Base-by-base conservation (phyloP, 306 rosid genomes). In the Cicer bijugum region DNA sequence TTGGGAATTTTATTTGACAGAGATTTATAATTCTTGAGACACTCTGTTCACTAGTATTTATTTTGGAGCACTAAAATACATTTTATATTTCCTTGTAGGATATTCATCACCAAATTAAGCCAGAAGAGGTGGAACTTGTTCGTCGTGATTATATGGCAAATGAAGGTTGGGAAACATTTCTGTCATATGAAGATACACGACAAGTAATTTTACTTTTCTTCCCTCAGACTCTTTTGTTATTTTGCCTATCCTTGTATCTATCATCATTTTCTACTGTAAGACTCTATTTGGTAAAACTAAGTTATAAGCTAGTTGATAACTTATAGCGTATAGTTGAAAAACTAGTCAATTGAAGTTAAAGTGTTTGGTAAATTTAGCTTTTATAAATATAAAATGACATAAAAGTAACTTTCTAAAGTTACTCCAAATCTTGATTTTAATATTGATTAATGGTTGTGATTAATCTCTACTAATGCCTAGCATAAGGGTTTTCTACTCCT, bases 141-240 rank as follows among this genome's bases (percentile, higher is more conserved):
- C 97, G 99, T 62, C 97, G 96, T 48, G 99, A 91, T 83, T 94
- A 91, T 77, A 71, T 16, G 56, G 97, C 97, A 76, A 94, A 94
- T 85, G 96, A 94, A 75, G 97, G 99, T 61, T 91, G 99, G 99
- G 97, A 94, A 90, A 91, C 99, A 37, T 94, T 94, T 84, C 78
- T 94, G 62, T 94, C 97, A 4, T 94, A 91, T 46, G 99, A 94
- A 88, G 99, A 94, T 74, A 85, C 90, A 28, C 85, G 88, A 38
- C 97, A 90, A 95, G 97, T 94, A 87, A 53, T 43, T 69, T 71
- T 53, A 56, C 61, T 69, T 58, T 64, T 63, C 56, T 63, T 38
- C 43, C 11, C 62, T 47, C 38, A 8, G 19, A 12, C 17, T 69
- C 28, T n/a, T 12, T 65, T 70, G 15, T 57, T 28, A 4, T 61